These are phyloP conservation scores for Phytophthora colocasiae DNA, from an alignment of 352 stramenopile genomes.

Conservation along the genomic window DNA sequence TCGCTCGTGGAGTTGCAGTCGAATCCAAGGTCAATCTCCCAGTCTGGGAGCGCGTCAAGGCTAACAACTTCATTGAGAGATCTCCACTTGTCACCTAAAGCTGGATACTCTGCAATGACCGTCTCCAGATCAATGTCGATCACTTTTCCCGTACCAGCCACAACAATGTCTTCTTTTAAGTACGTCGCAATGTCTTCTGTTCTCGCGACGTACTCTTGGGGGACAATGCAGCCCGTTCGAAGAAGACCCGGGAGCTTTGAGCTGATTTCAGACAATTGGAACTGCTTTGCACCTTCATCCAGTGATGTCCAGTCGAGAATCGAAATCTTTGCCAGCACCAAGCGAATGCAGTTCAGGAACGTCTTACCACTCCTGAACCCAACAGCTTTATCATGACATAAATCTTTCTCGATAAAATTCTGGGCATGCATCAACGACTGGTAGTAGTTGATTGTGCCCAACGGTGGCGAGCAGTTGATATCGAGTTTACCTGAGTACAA, in stretches of 20 bases:
- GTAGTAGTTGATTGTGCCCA: conserved; percentile 68
- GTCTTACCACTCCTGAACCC: conserved; percentile 58
- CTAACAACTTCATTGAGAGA: conserved; percentile 11
- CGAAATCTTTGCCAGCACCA: conserved; percentile 80
- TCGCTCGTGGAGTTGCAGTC: conserved; percentile 30
- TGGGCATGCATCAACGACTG: conserved; percentile 58
- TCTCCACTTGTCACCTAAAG: conserved; percentile 49
- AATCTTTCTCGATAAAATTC: conserved; percentile 31
- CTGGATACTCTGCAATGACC: conserved; percentile 41
- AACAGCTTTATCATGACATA: conserved; percentile 13
- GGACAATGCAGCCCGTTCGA: conserved; percentile 51
- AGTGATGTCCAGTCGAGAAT: conserved; percentile 85
- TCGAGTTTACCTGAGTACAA: conserved; percentile 69
- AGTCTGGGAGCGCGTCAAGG: conserved; percentile 46
- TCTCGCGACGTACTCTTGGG: conserved; percentile 27
- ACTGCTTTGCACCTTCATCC: conserved; percentile 63
- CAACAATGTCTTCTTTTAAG: conserved; percentile 38
- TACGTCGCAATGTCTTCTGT: conserved; percentile 24
- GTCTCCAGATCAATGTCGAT: conserved; percentile 40
- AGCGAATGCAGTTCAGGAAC: conserved; percentile 77
- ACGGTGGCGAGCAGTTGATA: conserved; percentile 77
- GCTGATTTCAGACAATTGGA: conserved; percentile 62
- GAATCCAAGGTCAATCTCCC: conserved; percentile 56
- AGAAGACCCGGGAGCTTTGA: conserved; percentile 55
- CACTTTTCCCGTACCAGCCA: conserved; percentile 23